Evolutionary conservation across 73 alveolate genomes (phyloP), one percentile per base, ranked within the genome.

Genomic region (Blepharisma stoltei): DNA sequence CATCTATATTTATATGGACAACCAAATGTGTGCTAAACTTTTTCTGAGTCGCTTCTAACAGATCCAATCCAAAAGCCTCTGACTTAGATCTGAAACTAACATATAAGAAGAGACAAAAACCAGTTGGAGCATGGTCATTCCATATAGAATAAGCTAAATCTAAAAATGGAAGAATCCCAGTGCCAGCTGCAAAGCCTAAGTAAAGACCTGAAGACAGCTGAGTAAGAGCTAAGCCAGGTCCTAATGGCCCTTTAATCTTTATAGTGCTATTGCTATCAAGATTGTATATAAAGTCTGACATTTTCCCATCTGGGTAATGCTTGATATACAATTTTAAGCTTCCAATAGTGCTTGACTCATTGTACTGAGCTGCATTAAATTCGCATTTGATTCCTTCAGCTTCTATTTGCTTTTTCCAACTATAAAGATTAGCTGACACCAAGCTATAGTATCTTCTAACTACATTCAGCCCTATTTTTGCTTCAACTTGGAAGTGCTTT

Each of bases 141-240:
- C 73, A 60, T 18, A 60, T 25, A 60, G 73, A 14, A 60, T 60
- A 60, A 60, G 5, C 46, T 9, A 60, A 3, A 25, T 60, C 73
- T 14, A 60, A 38, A 25, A 60, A 60, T 18, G 73, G 73, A 60
- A 60, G 73, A 20, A 60, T 25, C 5, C 73, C 73, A 20, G 73
- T 60, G 11, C 73, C 73, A 14, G 73, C 73, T 3, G 46, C 73
- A 60, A 60, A 60, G 14, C 14, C 46, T 14, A 60, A 38, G 23
- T 2, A 60, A 18, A 14, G 46, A 18, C 23, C 45, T 18, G 14
- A 1, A 18, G 11, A 2, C 11, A 20, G 18, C 11, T n/a, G 23
- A 4, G 0, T 25, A 14, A 25, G 14, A 25, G 18, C n/a, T 2
- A 60, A 18, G 11, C 73, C 73, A 1, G 73, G 73, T 1, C 73